Conservation (phyloP, 2,329 filamentous ascomycete genomes). For the Calonectria pseudoreteaudii region DNA sequence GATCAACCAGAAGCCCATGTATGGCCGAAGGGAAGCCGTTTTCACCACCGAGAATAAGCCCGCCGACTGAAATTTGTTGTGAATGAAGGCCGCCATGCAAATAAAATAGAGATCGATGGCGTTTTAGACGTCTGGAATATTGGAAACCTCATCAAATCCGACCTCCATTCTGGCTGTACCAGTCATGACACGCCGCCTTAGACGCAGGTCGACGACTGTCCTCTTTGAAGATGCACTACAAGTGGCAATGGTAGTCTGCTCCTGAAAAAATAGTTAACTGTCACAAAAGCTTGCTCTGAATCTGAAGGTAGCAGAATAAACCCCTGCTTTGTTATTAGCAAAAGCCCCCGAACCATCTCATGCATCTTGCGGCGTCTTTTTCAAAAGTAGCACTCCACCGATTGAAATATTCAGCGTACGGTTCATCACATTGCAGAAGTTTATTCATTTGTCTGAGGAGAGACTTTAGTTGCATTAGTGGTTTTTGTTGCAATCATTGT, state of each 20-base stretch:
- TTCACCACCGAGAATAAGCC: constrained; percentile 67
- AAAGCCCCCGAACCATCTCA: neutral
- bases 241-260: neutral
- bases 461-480: neutral
- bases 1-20: constrained; percentile 63
- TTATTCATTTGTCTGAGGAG: neutral
- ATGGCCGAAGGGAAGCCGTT: constrained; percentile 67
- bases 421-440: neutral
- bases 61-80: constrained; percentile 72
- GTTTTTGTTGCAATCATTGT: neutral
- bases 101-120: constrained; percentile 61
- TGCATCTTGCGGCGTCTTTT: neutral
- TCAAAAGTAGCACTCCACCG: neutral
- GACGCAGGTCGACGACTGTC: neutral
- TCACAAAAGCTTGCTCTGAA: neutral
- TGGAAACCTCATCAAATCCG: constrained; percentile 60
- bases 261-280: neutral
- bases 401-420: neutral
- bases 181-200: neutral
- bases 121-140: constrained; percentile 66
- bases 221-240: neutral
- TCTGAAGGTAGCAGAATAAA: neutral
- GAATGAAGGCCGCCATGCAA: constrained; percentile 70
- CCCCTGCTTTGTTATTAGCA: neutral
- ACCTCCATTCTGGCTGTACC: constrained; percentile 50